Base-by-base conservation (phyloP, 495 filamentous ascomycete species). In the Penicillium paradoxum region DNA sequence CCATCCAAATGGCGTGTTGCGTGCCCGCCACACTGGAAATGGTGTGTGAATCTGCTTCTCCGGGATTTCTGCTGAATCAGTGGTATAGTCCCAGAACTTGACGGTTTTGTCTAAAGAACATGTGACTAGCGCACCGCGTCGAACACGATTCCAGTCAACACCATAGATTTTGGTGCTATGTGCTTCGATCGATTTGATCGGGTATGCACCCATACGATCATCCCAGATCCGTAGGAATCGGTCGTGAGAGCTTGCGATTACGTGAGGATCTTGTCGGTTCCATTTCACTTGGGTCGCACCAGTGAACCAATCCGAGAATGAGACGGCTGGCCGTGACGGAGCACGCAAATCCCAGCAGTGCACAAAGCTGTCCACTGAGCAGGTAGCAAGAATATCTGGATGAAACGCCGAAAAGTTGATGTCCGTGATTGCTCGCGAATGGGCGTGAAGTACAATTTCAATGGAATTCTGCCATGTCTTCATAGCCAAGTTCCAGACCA, bases 141-240 rank as follows among this genome's bases (percentile, higher is more conserved):
- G 75, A 0, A 86, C 84, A 55, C 92, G 80, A 63, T 93, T 91
- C 92, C 92, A 97, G 69, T 96, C 92, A 18, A 97, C 76, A 11
- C 92, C 92, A 66, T 96, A 96, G 36, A 97, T 96, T 65, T 96
- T 96, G 10, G 91, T 95, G n/a, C 83, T 83, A 63, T 97, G 92
- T 0, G 92, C 92, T 60, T 83, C 80, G 40, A 97, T 93, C 33
- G 88, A 90, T 30, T 82, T 82, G 27, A 97, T 69, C 14, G 90
- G 91, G 44, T 80, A 78, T 13, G 87, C 88, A 2, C 91, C 83
- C 67, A 85, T 89, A 38, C 92, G 77, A 55, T 86, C 82, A 70
- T 97, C 92, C 92, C 92, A 97, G 34, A 97, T 90, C 30, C 87
- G 82, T 11, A 96, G 71, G 70, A 82, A 89, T 17, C 82, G 83